phyloP scores from a whole-genome alignment of 768 basidiomycete genomes.

The Trametes maxima region DNA sequence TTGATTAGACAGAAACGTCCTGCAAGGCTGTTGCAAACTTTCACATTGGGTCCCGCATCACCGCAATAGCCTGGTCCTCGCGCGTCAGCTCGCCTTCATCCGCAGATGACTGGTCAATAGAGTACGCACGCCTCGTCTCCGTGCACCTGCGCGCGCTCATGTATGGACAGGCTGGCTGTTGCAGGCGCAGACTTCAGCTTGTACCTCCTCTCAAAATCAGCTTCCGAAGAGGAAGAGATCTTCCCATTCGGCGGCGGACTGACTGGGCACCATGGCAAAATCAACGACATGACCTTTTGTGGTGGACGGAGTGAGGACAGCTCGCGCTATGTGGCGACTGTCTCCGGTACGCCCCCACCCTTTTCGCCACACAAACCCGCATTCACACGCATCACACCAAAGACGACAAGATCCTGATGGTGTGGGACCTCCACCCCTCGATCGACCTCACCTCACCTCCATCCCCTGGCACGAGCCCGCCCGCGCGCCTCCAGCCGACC shows the following conservation, averaged over 20 bases:
- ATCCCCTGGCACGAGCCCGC: conserved; percentile 35
- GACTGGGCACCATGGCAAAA: conserved; percentile 77
- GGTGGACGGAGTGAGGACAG: conserved; percentile 72
- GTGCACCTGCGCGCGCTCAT: neutral
- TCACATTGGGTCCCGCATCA: conserved; percentile 69
- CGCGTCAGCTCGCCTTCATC: conserved; percentile 64
- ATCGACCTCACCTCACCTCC: conserved; percentile 45
- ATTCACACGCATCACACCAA: conserved; percentile 4
- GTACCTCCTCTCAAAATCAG: conserved; percentile 64
- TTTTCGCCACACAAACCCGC: neutral
- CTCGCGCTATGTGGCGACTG: conserved; percentile 75
- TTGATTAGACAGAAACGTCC: conserved; percentile 43
- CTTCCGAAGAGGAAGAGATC: conserved; percentile 49
- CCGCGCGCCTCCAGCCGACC: conserved; percentile 65
- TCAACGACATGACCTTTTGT: conserved; percentile 81
- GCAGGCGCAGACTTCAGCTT: conserved; percentile 72
- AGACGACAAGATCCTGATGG: conserved; percentile 86
- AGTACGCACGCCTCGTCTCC: conserved; percentile 47
- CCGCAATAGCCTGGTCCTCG: conserved; percentile 80
- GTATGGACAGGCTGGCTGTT: conserved; percentile 57
- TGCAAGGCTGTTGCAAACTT: conserved; percentile 66
- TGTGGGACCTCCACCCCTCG: conserved; percentile 80
- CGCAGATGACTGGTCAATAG: conserved; percentile 68
- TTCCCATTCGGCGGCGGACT: conserved; percentile 79
- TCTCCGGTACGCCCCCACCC: conserved; percentile 58